Conservation (phyloP, 495 filamentous ascomycete species). For the Podospora pseudopauciseta region DNA sequence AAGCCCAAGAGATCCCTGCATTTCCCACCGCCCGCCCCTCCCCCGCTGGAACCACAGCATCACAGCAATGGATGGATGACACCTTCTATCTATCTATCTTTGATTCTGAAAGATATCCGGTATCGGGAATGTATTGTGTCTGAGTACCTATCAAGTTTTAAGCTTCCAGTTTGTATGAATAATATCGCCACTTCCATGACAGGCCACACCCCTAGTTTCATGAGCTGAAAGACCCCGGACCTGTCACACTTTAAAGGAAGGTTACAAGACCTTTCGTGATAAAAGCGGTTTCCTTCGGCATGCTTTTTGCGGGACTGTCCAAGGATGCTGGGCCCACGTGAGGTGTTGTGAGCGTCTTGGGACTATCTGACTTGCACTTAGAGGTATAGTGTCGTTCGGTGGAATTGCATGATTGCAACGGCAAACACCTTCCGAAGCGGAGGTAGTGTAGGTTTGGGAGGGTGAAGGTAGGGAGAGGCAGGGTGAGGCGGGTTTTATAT, state of each 20-base stretch:
- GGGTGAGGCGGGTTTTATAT: background rate
- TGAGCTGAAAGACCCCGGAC: background rate
- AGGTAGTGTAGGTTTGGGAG: background rate
- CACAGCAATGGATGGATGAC: background rate
- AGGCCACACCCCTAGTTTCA: background rate
- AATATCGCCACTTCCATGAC: background rate
- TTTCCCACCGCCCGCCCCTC: no score
- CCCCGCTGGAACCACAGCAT: background rate
- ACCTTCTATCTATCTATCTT: background rate
- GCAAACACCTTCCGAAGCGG: conserved; percentile 1
- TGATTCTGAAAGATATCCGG: background rate
- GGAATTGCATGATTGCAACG: conserved; percentile 7
- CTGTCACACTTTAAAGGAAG: background rate
- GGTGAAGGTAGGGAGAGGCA: background rate
- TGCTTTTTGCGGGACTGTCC: conserved; percentile 9
- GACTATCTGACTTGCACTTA: conserved; percentile 60
- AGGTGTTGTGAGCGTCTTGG: conserved; percentile 27
- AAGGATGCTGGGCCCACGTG: conserved; percentile 22
- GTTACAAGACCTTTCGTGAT: background rate
- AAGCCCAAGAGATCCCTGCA: background rate
- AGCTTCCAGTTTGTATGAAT: background rate
- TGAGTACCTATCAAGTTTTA: no score
- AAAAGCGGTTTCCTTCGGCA: conserved; percentile 22
- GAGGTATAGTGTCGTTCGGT: conserved; percentile 49
- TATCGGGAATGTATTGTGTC: background rate